Base-by-base conservation (phyloP, 768 basidiomycete species). In the Pisolithus marmoratus region DNA sequence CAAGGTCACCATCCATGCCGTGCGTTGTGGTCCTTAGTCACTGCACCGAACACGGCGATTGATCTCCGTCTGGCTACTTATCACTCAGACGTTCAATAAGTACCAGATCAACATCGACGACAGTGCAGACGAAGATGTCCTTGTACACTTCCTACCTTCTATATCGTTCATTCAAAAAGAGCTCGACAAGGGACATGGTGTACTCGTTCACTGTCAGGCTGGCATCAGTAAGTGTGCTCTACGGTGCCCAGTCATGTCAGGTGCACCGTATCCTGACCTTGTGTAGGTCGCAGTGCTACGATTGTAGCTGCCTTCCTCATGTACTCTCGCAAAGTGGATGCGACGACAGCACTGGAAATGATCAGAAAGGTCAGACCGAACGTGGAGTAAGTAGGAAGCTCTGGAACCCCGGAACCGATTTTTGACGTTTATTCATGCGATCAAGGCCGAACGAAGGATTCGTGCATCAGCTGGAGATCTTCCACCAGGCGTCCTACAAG, bases 221-320 rank as follows among this genome's bases (percentile, higher is more conserved):
- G 94, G 94, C 23, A 76, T 91, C 68, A 91, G 90, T 90, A 68
- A 65, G 87, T 78, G 24, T 40, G 15, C 15, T 24, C 24, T 41
- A 4, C 49, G 4, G 20, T 17, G 47, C 44, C 23, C 22, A 44
- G 15, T 38, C 27, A 19, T 19, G 20, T 27, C 43, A 15, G 12
- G 43, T 22, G 26, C 29, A 47, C 49, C 14, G 36, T 57, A 42
- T 43, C 55, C 22, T 27, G 57, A 19, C 41, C 46, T 46, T 56
- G n/a, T 40, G 20, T 55, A 91, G 88, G 88, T 61, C 81, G 94
- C 22, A 93, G 90, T 57, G 83, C 85, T 7, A 87, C 90, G 2
- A 83, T 95, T 44, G 85, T 88, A 7, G 84, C 90, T 2, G 94
- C 93, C 4, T 96, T 92, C 62, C 72, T 96, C 42, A 94, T 96